Evolutionary conservation across 371 early-diverging fungal genomes (phyloP).

Genomic region (Rhizopus delemar): DNA sequence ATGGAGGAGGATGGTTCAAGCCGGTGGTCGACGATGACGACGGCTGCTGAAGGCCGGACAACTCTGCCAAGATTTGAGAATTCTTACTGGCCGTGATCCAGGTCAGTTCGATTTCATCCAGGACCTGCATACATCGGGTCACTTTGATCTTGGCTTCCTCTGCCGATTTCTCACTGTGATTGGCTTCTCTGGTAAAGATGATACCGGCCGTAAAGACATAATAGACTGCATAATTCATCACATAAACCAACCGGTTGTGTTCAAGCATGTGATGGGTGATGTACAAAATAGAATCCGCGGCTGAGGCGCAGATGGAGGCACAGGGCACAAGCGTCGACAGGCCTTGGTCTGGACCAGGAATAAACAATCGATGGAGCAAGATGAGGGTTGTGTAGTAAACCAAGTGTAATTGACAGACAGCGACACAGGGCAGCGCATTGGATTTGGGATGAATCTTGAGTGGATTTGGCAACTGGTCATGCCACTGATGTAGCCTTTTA

Average conservation of each 20-base stretch:
- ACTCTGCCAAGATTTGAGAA: slow-evolving; percentile 46
- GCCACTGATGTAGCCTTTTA: slow-evolving; percentile 46
- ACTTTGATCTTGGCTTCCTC: slow-evolving; percentile 26
- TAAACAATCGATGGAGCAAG: slow-evolving; percentile 38
- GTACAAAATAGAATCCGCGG: slow-evolving; percentile 49
- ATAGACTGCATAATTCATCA: slow-evolving; percentile 41
- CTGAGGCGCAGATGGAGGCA: slow-evolving; percentile 49
- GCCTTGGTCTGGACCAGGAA: slow-evolving; percentile 29
- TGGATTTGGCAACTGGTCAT: slow-evolving; percentile 36
- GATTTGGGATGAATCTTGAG: slow-evolving; percentile 7
- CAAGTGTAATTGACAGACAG: slow-evolving; percentile 42
- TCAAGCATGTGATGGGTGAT: slow-evolving; percentile 44
- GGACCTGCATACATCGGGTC: slow-evolving; percentile 35
- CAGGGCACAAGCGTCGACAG: slow-evolving; percentile 35
- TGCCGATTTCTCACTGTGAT: slow-evolving; percentile 2
- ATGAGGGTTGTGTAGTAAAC: slow-evolving; percentile 36
- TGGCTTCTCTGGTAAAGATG: slow-evolving; percentile 36
- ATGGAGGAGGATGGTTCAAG: too few relatives aligned
- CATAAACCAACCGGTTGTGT: slow-evolving; percentile 34
- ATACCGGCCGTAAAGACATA: slow-evolving; percentile 47
- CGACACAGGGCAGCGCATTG: neutral
- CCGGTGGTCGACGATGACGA: neutral
- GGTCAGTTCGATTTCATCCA: slow-evolving; percentile 40
- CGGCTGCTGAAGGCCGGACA: slow-evolving; percentile 34
- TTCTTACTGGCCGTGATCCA: slow-evolving; percentile 42